Base-by-base conservation (phyloP, 768 basidiomycete genomes). In the Hortiboletus campestris region DNA sequence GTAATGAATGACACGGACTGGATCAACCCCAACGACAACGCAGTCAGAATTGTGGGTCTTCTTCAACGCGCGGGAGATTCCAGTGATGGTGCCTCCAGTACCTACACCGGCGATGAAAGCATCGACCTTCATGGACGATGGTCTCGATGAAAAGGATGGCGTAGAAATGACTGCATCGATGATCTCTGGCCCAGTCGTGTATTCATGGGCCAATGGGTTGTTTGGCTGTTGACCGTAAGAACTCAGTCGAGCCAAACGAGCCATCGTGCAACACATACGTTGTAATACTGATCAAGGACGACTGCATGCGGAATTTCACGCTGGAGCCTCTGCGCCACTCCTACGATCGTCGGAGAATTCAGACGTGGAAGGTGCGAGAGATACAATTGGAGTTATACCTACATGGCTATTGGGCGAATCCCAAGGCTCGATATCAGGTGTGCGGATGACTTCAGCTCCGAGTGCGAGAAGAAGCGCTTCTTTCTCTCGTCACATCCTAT, bases 401-500 rank as follows among this genome's bases (percentile, higher is more conserved):
- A 98, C 89, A 68, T 97, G 91, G 59, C 89, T 91, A 42, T 92
- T 88, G 16, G 90, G 88, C 2, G 93, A 85, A 66, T 97, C 89
- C 84, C 85, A 96, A 25, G 25, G n/a, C n/a, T 90, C 93, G 51
- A 88, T 88, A 12, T 85, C 93, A 5, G 96, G 96, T 5, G 97
- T 98, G 47, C 97, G 89, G 51, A 98, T 79, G 49, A 99, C 94
- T 69, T 94, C 89, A 2, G 97, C 97, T 4, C 97, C 96, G 11
- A 98, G 80, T 0, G 94, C 93, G 38, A 91, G 86, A 29, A 99
- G 79, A 20, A 91, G 82, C 1, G 91, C 91, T 74, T 94, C 94
- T 72, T 99, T 99, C 75, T 99, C 96, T 53, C 85, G 71, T 6
- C 91, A 94, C 96, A 98, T 98, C 77, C 98, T 98, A 69, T 93